These are phyloP conservation scores for Monascus purpureus DNA, from an alignment of 495 filamentous ascomycete species.

Conservation along the genomic window DNA sequence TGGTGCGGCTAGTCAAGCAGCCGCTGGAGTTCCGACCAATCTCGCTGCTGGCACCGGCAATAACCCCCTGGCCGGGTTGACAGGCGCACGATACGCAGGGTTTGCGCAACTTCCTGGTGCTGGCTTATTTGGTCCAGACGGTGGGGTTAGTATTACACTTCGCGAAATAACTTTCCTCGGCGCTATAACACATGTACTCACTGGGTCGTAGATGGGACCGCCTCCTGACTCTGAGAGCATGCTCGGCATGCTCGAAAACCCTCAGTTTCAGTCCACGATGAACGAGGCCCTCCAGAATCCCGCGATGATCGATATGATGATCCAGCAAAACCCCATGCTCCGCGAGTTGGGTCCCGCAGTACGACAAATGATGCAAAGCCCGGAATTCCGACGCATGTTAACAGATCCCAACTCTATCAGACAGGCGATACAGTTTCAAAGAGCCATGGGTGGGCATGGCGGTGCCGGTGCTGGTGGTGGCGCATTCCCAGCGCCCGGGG, in stretches of 20 bases:
- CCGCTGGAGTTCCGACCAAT: conserved; percentile 63
- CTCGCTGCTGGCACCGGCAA: conserved; percentile 85
- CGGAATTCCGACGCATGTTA: conserved; percentile 83
- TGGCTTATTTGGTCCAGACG: conserved; percentile 90
- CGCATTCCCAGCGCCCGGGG: conserved; percentile 79
- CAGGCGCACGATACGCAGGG: conserved; percentile 88
- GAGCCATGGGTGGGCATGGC: conserved; percentile 46
- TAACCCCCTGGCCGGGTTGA: conserved; percentile 80
- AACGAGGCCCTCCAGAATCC: conserved; percentile 94
- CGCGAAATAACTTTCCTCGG: neutral
- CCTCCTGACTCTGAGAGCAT: conserved; percentile 69
- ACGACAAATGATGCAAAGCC: conserved; percentile 71
- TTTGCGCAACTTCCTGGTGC: conserved; percentile 77
- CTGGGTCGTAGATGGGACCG: conserved; percentile 63
- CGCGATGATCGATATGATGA: conserved; percentile 81
- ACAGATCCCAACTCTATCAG: conserved; percentile 80
- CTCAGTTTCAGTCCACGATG: conserved; percentile 65
- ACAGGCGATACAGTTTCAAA: conserved; percentile 64
- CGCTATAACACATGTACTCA: neutral
- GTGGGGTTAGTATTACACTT: conserved; percentile 56
- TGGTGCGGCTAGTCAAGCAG: conserved; percentile 33
- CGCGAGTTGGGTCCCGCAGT: conserved; percentile 69
- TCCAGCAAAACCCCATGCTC: conserved; percentile 75
- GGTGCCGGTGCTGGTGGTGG: conserved; percentile 30
- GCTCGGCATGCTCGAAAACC: conserved; percentile 74